Percentiles rank a stretch among this genome's conserved stretches.
phyloP scores from a whole-genome alignment of 1,284 basidiomycete species.

The Boletus coffeatus region DNA sequence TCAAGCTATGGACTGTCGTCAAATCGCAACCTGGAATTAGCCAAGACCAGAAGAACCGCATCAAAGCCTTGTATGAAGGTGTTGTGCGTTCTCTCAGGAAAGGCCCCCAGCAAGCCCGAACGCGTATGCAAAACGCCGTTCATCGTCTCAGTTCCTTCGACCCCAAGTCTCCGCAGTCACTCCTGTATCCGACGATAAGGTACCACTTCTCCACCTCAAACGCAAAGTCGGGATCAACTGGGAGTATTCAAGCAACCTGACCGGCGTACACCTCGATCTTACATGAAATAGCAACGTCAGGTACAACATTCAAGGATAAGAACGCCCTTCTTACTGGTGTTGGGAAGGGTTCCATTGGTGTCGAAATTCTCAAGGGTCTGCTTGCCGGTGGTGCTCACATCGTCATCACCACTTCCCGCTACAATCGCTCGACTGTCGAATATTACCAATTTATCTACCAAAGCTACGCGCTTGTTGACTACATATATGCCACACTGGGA shows the following conservation, averaged over 20 bases:
- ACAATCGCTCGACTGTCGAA: constrained; percentile 91
- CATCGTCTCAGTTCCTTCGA: constrained; percentile 91
- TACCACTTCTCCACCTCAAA: constrained; percentile 90
- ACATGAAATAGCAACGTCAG: constrained; percentile 96
- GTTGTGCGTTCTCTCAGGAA: constrained; percentile 82
- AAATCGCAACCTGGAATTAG: constrained; percentile 96
- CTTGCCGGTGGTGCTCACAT: constrained; percentile 95
- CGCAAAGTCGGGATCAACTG: constrained; percentile 94
- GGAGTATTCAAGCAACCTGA: constrained; percentile 97
- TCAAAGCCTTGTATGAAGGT: constrained; percentile 95
- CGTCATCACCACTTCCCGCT: constrained; percentile 95
- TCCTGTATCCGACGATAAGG: constrained; percentile 82
- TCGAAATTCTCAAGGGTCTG: constrained; percentile 95
- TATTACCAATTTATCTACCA: constrained; percentile 99
- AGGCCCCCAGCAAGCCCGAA: constrained; percentile 52
- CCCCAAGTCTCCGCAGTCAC: constrained; percentile 78
- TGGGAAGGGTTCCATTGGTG: constrained; percentile 95
- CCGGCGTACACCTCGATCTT: constrained; percentile 94
- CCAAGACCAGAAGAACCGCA: constrained; percentile 94
- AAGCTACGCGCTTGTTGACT: constrained; percentile 64
- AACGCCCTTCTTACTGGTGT: constrained; percentile 97
- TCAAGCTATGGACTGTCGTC: constrained; percentile 96
- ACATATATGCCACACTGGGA: constrained; percentile 92
- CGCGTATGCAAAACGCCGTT: constrained; percentile 70
- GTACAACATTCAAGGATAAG: constrained; percentile 98